Evolutionary conservation across 768 basidiomycete species (phyloP), one percentile per base, ranked within the genome.

Genomic region (Cytidiella melzeri): DNA sequence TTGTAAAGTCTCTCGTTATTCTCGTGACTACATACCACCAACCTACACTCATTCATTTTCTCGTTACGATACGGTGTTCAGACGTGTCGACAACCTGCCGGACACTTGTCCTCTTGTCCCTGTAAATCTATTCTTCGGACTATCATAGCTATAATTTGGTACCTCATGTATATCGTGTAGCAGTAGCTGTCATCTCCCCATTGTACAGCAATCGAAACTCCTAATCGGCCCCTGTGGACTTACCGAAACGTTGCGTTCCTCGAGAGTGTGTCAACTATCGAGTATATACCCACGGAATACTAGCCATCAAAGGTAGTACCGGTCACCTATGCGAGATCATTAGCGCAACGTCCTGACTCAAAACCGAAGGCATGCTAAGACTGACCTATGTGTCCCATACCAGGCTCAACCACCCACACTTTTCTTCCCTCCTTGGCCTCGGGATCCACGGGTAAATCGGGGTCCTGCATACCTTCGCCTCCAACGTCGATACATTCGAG

Each of bases 341-440:
- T 20, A 13, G 13, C 13, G 15, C 15, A 6, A 23, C 19, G 9
- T 48, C 6, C 49, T 21, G 25, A n/a, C n/a, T 41, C 34, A 41
- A 15, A 27, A 21, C 11, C 26, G 15, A 45, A 40, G 47, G 27
- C 20, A 6, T 25, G 42, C 5, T n/a, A 44, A 13, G 25, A 57
- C 76, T 39, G 52, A 86, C 90, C 90, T 45, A 92, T 91, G 47
- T 90, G 87, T 0, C 91, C 91, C 80, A 93, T 83, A 11, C 91
- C 91, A 25, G 91, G 91, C 55, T 88, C 79, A 71, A 92, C 82
- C 12, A 86, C 73, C 85, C 90, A 92, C 12, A 85, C 80, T 62
- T 85, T 83, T 41, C 76, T 71, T 10, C 81, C 77, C 48, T 73
- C 69, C 4, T 53, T 59, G 20, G 57, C 57, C 27, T 45, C 7